Base-by-base conservation (phyloP, 2,329 filamentous ascomycete species). In the Gyromitra esculenta region DNA sequence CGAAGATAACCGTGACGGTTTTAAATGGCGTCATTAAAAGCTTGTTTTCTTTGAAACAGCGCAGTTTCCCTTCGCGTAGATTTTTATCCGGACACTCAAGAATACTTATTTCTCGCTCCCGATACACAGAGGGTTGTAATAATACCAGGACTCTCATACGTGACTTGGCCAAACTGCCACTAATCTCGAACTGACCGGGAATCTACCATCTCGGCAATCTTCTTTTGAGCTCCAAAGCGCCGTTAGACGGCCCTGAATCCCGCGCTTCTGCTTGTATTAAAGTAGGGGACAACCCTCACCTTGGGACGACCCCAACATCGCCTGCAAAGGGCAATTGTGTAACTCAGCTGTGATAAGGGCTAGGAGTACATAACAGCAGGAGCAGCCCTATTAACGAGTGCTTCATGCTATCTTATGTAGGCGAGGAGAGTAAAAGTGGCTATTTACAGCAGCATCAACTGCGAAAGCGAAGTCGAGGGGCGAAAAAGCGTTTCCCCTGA, bases 31-130 rank as follows among this genome's bases (percentile, higher is more conserved):
- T 35, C 35, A 21, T 52, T n/a, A 48, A 70, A 71, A 71, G 67
- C 67, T 63, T 71, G 35, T 63, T 71, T 54, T 52, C n/a, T n/a
- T 18, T 57, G 64, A 43, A 67, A 67, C 48, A 35, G 18, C 37
- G 11, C 9, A 6, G 25, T n/a, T 37, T 8, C 13, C 31, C 25
- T 56, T 18, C 18, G 48, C 41, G 21, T 50, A 8, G 11, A 8
- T 25, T 21, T 52, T 37, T 50, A 25, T 37, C 7, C 39, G 60
- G 41, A 50, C 15, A 52, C 6, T 18, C 13, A 50, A 50, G 5
- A 52, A 52, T 39, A 59, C 11, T 11, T 35, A 9, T 41, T 60
- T 60, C n/a, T 31, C 31, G 43, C 39, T 65, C 62, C 62, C 25
- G 13, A 62, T 62, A 65, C n/a, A 37, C 35, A 35, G 18, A 13